Base-by-base conservation (phyloP, 805 yeast genomes). In the Jamesozyma spencerorum region DNA sequence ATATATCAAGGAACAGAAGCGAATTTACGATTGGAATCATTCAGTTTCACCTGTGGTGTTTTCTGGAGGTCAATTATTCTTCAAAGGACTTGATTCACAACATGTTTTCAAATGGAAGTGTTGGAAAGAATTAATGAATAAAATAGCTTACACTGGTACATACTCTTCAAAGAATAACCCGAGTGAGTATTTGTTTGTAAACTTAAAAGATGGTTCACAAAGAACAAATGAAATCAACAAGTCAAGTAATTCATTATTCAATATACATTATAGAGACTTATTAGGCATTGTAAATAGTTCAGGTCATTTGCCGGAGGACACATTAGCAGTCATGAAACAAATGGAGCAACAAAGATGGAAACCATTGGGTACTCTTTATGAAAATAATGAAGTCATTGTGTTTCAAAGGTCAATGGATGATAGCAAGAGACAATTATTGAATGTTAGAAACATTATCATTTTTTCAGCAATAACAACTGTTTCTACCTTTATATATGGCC, bases 271-370 rank as follows among this genome's bases (percentile, higher is more conserved):
- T 41, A 47, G 46, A 37, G 61, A 57, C 40, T 35, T 55, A 31
- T 50, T 57, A 38, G 51, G 49, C 2, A 49, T 59, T 17, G 48
- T 58, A 8, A 57, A 58, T 38, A 46, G 49, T 22, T 44, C 54
- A 17, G 39, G 41, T 6, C 27, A 33, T 12, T 36, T 55, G 4
- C 62, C 62, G 5, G 61, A 59, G 15, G 53, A 48, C n/a, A 41
- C 49, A 3, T 38, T 56, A 18, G 30, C 43, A 7, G 22, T 44
- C n/a, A 47, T 60, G 1, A 49, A 53, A 18, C 32, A 41, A 12
- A 40, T 50, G 5, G 51, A 56, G 40, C 29, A 26, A 18, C 38
- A 52, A 24, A 51, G 53, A 15, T 60, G 64, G 64, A 40, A 44
- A 31, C 37, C 55, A 8, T 27, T 55, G 1, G 64, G 64, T 3